Evolutionary conservation across 2,329 filamentous ascomycete genomes (phyloP).

Genomic region (Xylaria sp.): DNA sequence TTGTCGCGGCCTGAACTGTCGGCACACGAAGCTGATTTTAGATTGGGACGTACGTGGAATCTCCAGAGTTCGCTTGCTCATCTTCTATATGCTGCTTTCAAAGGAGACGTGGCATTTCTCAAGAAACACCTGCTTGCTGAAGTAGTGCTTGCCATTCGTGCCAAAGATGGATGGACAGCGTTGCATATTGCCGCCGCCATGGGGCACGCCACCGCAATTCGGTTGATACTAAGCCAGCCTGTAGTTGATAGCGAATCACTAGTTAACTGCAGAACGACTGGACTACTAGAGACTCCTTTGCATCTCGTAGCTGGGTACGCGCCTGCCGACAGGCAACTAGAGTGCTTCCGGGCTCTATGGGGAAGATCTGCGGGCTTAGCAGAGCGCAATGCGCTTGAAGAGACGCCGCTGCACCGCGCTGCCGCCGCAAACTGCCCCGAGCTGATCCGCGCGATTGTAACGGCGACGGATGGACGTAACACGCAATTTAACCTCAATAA

Average conservation of each 20-base stretch:
- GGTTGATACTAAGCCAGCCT: neutral
- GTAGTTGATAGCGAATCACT: neutral
- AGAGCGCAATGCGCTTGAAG: neutral
- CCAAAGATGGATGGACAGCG: neutral
- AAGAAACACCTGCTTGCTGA: neutral
- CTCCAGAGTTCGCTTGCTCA: neutral
- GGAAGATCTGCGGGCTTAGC: neutral
- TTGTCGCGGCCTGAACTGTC: neutral
- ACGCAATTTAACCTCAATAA: neutral
- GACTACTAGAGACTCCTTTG: neutral
- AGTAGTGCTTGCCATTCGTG: neutral
- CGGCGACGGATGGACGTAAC: neutral
- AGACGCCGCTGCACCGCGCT: slow-evolving; percentile 5
- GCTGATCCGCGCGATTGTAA: neutral
- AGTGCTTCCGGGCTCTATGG: slow-evolving; percentile 3
- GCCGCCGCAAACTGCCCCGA: neutral
- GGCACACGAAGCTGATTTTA: neutral
- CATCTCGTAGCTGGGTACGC: neutral
- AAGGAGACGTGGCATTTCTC: neutral
- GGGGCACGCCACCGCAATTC: neutral
- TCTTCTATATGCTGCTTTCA: neutral
- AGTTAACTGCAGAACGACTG: neutral
- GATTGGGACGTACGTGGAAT: neutral
- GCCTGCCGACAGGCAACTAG: neutral
- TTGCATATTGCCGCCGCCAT: neutral